Base-by-base conservation (phyloP, 1,284 basidiomycete species). In the Tilletia horrida region DNA sequence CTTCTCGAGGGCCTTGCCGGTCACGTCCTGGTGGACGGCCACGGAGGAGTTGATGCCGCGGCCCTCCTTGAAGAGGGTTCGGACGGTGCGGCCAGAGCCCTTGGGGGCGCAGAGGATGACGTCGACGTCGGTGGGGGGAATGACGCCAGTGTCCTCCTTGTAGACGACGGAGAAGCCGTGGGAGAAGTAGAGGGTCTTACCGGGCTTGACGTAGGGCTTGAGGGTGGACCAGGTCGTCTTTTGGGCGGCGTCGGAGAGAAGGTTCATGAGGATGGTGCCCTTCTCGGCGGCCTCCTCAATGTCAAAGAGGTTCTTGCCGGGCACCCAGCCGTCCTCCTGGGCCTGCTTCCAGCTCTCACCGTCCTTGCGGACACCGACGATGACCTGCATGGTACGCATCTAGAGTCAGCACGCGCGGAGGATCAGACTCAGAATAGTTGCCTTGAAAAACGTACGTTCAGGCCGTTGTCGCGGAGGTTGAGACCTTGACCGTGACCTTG, bases 141-240 rank as follows among this genome's bases (percentile, higher is more conserved):
- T 82, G 76, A 99, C 93, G 72, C 94, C 87, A 75, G 95, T 99
- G 85, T 97, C 92, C 25, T 97, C 89, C 87, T 95, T 93, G 89
- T 91, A 99, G 74, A 98, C 93, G 77, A 97, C 88, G 76, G 94
- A 97, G 90, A 99, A 99, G 82, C 96, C 96, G 84, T 99, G 96
- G 8, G 94, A 93, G 86, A 98, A 59, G 55, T 59, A 59, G 76
- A 99, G 90, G 27, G 96, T 98, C 88, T 98, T 97, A 85, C 92
- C 94, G 88, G 95, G 93, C 84, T 92, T 97, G 86, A 97, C 93
- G 70, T 80, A 82, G 71, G 94, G 93, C 55, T 88, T 89, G 79
- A 99, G 82, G 71, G 87, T 85, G 62, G 89, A 86, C 95, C 95
- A 99, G 45, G 93, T 97, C 83, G 90, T 88, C 40, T 92, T 93